Percentiles rank a stretch among this genome's conserved stretches.
These are phyloP conservation scores for Beauveria australis DNA, from an alignment of 2,329 filamentous ascomycete genomes.

Conservation along the genomic window DNA sequence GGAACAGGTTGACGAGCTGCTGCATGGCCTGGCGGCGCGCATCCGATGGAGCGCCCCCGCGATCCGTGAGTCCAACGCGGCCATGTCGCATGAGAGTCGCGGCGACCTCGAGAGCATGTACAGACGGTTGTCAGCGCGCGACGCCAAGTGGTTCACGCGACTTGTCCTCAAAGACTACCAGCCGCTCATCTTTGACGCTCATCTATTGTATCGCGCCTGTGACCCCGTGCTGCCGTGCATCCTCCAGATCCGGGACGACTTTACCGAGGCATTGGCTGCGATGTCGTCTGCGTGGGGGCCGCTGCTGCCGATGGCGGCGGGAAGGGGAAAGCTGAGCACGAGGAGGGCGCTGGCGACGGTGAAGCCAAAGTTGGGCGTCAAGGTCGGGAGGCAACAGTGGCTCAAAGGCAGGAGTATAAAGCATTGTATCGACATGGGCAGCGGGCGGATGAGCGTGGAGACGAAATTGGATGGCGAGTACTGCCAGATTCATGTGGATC, in stretches of 20 bases:
- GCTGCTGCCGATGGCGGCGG: slow-evolving; percentile 12
- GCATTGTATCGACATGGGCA: slow-evolving; percentile 60
- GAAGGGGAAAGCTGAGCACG: slow-evolving; percentile 1
- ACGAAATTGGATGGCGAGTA: slow-evolving; percentile 85
- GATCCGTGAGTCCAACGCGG: slow-evolving; percentile 35
- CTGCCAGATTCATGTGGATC: slow-evolving; percentile 77
- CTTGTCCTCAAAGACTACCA: slow-evolving; percentile 69
- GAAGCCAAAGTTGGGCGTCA: slow-evolving; percentile 49
- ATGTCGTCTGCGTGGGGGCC: slow-evolving; percentile 30
- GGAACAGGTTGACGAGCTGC: slow-evolving; percentile 61
- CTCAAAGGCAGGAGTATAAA: slow-evolving; percentile 63
- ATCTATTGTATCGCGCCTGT: slow-evolving; percentile 48
- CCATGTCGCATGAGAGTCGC: slow-evolving; percentile 24
- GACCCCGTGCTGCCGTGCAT: slow-evolving; percentile 64
- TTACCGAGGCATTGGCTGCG: slow-evolving; percentile 50
- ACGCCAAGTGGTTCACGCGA: slow-evolving; percentile 82
- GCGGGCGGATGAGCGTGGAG: slow-evolving; percentile 61
- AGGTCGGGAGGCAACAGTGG: slow-evolving; percentile 57
- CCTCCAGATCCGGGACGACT: slow-evolving; percentile 61
- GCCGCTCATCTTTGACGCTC: slow-evolving; percentile 55
- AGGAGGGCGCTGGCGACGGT: slow-evolving; percentile 25
- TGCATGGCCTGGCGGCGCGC: slow-evolving; percentile 59
- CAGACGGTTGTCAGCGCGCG: slow-evolving; percentile 50
- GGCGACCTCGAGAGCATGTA: slow-evolving; percentile 49
- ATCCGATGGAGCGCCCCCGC: slow-evolving; percentile 63